These are phyloP conservation scores for Neurospora sp. DNA, from an alignment of 495 filamentous ascomycete species.

Conservation along the genomic window DNA sequence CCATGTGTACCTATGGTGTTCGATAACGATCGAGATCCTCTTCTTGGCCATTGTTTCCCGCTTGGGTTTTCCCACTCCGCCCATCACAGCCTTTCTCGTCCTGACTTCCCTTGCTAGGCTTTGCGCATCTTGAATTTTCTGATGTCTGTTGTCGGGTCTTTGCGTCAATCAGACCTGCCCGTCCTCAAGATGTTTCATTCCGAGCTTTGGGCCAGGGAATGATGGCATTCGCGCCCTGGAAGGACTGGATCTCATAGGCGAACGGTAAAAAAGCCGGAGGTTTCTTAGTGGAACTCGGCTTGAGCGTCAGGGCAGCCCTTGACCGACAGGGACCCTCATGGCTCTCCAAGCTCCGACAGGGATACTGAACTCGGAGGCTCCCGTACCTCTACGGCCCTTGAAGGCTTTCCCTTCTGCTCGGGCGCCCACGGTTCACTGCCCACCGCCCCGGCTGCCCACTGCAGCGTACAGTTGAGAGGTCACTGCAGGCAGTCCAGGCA, in stretches of 20 bases:
- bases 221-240: neutral
- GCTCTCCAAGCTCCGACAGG: neutral
- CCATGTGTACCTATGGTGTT: conserved; percentile 18
- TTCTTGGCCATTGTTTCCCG: conserved; percentile 5
- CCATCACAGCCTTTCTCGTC: conserved; percentile 1
- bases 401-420: neutral
- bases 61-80: neutral
- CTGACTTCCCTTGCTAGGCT: neutral
- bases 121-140: neutral
- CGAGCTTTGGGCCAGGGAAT: neutral
- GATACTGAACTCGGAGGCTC: neutral
- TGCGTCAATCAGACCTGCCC: neutral
- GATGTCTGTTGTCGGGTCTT: neutral
- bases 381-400: neutral
- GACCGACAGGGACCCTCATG: neutral
- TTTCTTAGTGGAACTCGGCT: neutral
- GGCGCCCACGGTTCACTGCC: neutral
- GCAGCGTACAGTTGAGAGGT: neutral
- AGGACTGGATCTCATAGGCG: neutral
- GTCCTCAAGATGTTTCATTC: neutral
- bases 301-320: neutral
- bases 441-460: neutral
- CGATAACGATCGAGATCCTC: conserved; percentile 28
- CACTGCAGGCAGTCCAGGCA: neutral
- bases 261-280: neutral